Evolutionary conservation across 768 basidiomycete genomes (phyloP), one percentile per base, ranked within the genome.

Genomic region (Candolleomyces aberdarensis): DNA sequence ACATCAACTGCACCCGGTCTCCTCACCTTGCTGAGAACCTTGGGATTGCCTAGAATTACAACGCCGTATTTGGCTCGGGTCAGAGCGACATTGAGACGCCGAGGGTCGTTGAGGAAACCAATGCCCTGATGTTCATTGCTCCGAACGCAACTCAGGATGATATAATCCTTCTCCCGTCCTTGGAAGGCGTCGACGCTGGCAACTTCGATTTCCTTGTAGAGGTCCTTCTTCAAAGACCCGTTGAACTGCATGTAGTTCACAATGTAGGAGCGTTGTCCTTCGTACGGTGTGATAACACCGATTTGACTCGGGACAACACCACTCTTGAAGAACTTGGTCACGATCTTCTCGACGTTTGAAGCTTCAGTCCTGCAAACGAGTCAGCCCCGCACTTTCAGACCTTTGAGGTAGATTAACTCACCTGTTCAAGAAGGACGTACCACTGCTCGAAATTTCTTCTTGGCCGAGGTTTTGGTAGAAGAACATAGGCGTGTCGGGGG

Each of bases 201-300:
- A 52, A 99, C 97, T 72, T 99, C 97, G 44, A 99, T 96, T 70
- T 99, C 97, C 80, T 99, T 99, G 80, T 99, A 99, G 17, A 98
- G 75, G 65, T 99, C 97, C 78, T 98, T 99, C 87, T 98, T 98
- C 63, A 98, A 80, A 29, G 95, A 89, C n/a, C 97, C 97, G 70
- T 98, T 97, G 80, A 97, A 94, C 78, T 99, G 97, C 97, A 99
- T 98, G 74, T 96, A 99, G 74, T 94, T 96, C 72, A 96, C 96
- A 71, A 99, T 91, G 73, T 97, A 98, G 1, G 96, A 97, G 17
- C 97, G 87, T 69, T 99, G 97, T 26, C 97, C 97, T 72, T 99
- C 97, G 74, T 99, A 99, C 0, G 97, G 97, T 2, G 97, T 99
- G 69, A 99, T 94, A 63, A 99, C 93, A 63, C 97, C 97, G 67